Percentiles rank a stretch among this genome's conserved stretches.
These are phyloP conservation scores for Sordariomycetes sp. DNA, from an alignment of 2,329 filamentous ascomycete species.

Conservation along the genomic window DNA sequence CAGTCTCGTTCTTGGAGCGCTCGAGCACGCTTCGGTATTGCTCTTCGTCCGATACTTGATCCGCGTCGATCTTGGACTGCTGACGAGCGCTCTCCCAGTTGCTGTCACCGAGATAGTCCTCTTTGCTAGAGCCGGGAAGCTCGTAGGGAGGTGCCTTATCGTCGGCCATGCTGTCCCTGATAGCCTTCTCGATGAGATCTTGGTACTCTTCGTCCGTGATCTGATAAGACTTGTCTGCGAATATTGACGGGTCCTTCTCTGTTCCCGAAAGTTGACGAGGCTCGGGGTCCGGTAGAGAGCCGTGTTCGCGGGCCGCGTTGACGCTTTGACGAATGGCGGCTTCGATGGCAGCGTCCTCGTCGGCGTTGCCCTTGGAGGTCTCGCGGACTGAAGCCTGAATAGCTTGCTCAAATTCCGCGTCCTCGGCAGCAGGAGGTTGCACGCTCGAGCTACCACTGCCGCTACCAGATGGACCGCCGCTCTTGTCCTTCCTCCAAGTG, in stretches of 20 bases:
- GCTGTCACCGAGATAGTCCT: background rate
- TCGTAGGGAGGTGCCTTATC: background rate
- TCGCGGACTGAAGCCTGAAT: slow-evolving; percentile 61
- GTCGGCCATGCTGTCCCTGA: slow-evolving; percentile 37
- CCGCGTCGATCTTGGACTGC: slow-evolving; percentile 7
- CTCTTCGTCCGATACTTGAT: slow-evolving; percentile 5
- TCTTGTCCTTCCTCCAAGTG: slow-evolving; percentile 22
- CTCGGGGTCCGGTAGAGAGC: slow-evolving; percentile 15
- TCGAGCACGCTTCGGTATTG: background rate
- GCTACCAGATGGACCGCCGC: background rate
- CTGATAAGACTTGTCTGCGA: slow-evolving; percentile 29
- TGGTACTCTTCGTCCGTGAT: slow-evolving; percentile 52
- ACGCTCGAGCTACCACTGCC: slow-evolving; percentile 5
- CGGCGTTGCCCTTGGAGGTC: slow-evolving; percentile 59
- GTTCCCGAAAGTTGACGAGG: background rate
- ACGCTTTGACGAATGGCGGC: slow-evolving; percentile 66
- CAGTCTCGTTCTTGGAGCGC: background rate
- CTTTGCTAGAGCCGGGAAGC: slow-evolving; percentile 3
- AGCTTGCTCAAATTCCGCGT: slow-evolving; percentile 60
- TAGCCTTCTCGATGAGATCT: slow-evolving; percentile 44
- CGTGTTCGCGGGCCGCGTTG: slow-evolving; percentile 34
- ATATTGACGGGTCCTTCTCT: slow-evolving; percentile 19
- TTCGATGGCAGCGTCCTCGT: slow-evolving; percentile 65
- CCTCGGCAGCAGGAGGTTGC: slow-evolving; percentile 18
- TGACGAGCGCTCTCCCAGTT: background rate